Conservation (phyloP, 1,284 basidiomycete species). For the Calocybe gambosa region DNA sequence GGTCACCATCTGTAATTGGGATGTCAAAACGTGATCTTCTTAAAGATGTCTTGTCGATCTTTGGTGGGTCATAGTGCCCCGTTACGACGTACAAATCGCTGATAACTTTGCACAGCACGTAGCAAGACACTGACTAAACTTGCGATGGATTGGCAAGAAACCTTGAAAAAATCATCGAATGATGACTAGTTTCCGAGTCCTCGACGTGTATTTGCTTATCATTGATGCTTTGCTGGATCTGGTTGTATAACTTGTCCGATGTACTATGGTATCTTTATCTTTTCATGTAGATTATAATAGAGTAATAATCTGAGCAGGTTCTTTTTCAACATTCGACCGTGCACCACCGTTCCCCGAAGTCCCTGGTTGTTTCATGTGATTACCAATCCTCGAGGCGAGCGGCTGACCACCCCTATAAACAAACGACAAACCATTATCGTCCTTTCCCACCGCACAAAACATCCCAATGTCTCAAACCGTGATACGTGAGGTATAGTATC, state of each 20-base stretch:
- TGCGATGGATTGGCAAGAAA: slow-evolving; percentile 74
- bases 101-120: slow-evolving; percentile 37
- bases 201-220: background rate
- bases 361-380: too few species aligned
- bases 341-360: too few species aligned
- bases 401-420: too few species aligned
- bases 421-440: background rate
- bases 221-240: background rate
- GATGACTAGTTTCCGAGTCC: slow-evolving; percentile 30
- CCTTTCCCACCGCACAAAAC: background rate
- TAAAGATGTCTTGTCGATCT: slow-evolving; percentile 69
- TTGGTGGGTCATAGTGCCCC: slow-evolving; percentile 47
- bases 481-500: slow-evolving; percentile 33
- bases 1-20: slow-evolving; percentile 64
- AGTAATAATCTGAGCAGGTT: too few species aligned
- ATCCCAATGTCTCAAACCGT: slow-evolving; percentile 30
- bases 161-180: slow-evolving; percentile 52
- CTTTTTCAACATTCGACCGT: too few species aligned
- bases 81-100: background rate
- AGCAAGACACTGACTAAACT: slow-evolving; percentile 69
- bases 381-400: too few species aligned
- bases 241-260: background rate
- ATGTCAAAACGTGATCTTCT: slow-evolving; percentile 74
- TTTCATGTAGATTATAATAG: too few species aligned
- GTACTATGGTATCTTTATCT: background rate